Evolutionary conservation across 352 stramenopile species (phyloP).

Genomic region (Elongisporangium senticosum): DNA sequence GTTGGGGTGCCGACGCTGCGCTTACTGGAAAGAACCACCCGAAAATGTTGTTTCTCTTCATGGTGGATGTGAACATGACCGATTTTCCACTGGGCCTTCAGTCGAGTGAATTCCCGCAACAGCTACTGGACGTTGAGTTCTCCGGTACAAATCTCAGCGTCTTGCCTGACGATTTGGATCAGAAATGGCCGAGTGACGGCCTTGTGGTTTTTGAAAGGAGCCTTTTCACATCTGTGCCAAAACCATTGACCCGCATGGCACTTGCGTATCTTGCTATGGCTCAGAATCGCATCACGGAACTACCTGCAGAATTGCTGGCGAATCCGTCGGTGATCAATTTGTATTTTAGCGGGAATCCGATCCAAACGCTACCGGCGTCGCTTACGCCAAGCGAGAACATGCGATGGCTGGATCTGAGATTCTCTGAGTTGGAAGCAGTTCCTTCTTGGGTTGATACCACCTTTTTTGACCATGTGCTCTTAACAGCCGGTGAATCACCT

Average conservation of each 20-base stretch:
- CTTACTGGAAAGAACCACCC: constrained; percentile 11
- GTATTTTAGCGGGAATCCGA: neutral
- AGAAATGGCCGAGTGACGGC: constrained; percentile 20
- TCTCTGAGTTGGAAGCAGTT: neutral
- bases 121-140: constrained; percentile 18
- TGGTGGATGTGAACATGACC: constrained; percentile 17
- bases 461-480: neutral
- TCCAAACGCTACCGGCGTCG: neutral
- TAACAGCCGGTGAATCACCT: too few species aligned
- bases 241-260: neutral
- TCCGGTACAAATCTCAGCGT: constrained; percentile 17
- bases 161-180: constrained; percentile 20
- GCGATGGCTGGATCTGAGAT: neutral
- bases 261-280: neutral
- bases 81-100: constrained; percentile 16
- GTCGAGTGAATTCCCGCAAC: constrained; percentile 13
- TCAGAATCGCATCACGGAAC: neutral
- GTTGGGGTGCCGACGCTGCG: constrained; percentile 16
- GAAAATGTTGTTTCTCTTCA: constrained; percentile 7
- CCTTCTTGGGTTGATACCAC: neutral
- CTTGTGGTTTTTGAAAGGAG: neutral
- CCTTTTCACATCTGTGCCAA: neutral
- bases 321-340: neutral
- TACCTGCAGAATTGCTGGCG: neutral
- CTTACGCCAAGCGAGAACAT: neutral